Conservation (phyloP, 768 basidiomycete genomes). For the Boletellus emodensis region DNA sequence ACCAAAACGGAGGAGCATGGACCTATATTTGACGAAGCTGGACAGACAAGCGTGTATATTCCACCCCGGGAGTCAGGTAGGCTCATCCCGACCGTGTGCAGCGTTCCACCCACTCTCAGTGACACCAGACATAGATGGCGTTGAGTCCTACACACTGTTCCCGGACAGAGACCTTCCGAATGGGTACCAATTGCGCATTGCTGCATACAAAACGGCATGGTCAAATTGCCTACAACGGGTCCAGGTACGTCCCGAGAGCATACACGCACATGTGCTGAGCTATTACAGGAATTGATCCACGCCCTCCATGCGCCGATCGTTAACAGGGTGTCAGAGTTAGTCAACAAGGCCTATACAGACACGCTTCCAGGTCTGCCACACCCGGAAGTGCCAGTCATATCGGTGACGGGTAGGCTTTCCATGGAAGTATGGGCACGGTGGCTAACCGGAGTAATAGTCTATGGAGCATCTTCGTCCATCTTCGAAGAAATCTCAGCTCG, state of each 20-base stretch:
- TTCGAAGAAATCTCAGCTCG: slow-evolving; percentile 41
- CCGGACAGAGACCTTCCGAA: slow-evolving; percentile 29
- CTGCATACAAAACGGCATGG: slow-evolving; percentile 58
- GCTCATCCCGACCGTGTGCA: not conserved
- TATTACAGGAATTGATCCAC: slow-evolving; percentile 41
- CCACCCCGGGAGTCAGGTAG: slow-evolving; percentile 23
- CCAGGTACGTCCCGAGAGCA: slow-evolving; percentile 40
- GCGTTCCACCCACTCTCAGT: not conserved
- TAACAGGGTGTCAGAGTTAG: slow-evolving; percentile 38
- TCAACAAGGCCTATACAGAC: slow-evolving; percentile 43
- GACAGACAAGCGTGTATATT: slow-evolving; percentile 30
- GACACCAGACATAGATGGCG: slow-evolving; percentile 15
- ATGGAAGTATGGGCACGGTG: not conserved
- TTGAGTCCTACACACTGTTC: slow-evolving; percentile 25
- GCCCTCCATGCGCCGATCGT: slow-evolving; percentile 49
- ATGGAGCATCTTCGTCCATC: slow-evolving; percentile 44
- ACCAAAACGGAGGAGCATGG: not conserved
- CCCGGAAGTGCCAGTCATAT: slow-evolving; percentile 56
- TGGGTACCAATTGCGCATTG: slow-evolving; percentile 40
- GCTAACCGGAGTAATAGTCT: slow-evolving; percentile 31
- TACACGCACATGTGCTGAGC: not conserved
- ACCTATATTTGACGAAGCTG: slow-evolving; percentile 7
- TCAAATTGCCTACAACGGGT: slow-evolving; percentile 51
- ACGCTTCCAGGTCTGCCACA: slow-evolving; percentile 54
- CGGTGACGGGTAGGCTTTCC: slow-evolving; percentile 46